These are phyloP conservation scores for Solanum chiquidenum DNA, from an alignment of 257 asterid species.

Conservation along the genomic window DNA sequence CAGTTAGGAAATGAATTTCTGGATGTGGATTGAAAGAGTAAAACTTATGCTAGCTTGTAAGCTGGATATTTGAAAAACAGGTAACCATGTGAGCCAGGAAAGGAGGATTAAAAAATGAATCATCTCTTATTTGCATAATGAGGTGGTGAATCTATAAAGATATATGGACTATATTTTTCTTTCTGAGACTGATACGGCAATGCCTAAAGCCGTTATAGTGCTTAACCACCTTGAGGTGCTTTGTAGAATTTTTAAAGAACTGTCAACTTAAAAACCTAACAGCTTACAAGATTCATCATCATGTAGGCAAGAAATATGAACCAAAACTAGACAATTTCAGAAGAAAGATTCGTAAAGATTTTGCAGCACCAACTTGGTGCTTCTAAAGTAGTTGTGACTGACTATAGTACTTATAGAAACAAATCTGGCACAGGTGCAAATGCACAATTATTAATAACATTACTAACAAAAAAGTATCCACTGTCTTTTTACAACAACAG, in stretches of 20 bases:
- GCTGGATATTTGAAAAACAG: not conserved
- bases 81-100: not conserved
- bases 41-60: not conserved
- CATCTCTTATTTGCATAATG: not conserved
- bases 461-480: not conserved
- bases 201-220: not conserved
- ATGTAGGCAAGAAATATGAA: not conserved
- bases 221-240: not conserved
- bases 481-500: not conserved
- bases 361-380: not conserved
- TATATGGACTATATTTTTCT: not conserved
- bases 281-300: not conserved
- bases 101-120: not conserved
- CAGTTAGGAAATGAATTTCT: not conserved
- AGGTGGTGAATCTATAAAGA: not conserved
- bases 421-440: not conserved
- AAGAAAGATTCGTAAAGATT: not conserved
- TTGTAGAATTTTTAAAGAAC: not conserved
- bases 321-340: not conserved
- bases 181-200: not conserved
- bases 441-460: not conserved
- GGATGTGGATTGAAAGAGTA: not conserved
- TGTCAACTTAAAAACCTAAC: not conserved
- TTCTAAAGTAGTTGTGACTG: not conserved
- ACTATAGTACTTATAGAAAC: not conserved